Base-by-base conservation (phyloP, 176 grass and related monocot genomes). In the Canna indica region DNA sequence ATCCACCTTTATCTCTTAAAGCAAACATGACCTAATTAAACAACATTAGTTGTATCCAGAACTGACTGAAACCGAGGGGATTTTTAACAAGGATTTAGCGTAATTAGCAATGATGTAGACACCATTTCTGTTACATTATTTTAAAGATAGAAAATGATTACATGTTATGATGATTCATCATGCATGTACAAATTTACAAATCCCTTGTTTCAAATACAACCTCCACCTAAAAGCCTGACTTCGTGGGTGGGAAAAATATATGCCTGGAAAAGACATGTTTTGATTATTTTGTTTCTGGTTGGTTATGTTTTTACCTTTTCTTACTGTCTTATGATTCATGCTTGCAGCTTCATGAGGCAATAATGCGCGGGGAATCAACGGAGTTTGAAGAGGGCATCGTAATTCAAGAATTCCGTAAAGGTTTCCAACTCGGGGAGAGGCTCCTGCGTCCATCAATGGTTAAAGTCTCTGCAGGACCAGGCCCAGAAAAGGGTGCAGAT, bases 401-500 rank as follows among this genome's bases (percentile, higher is more conserved):
- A 62, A 71, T 99, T 77, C 94, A 90, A 82, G 94, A 99, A 80
- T 93, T 99, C 26, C 81, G 94, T 31, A 99, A 90, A 61, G 94
- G 94, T 64, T 99, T 99, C 80, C 90, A 76, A 84, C 82, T 93
- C 31, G 94, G 89, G 1, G 89, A 99, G 30, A 90, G 94, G 74
- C 48, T 99, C 44, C 45, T 99, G 46, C 86, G 86, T 1, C 89
- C 94, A 3, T 81, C 94, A 33, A 99, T 93, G 94, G 89, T 99
- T 35, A 93, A 93, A 78, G 94, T 99, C 8, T 99, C 88, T 36
- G 86, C 84, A 6, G 94, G 94, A 52, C 94, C 89, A 35, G 88
- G 89, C 24, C 94, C 94, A 45, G 73, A 70, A 33, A 85, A 85
- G 38, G 73, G 73, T 36, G 60, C 6, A 20, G 86, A 80, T 30